Percentiles rank a stretch among this genome's conserved stretches.
Conservation (phyloP, 1,284 basidiomycete species). For the Phellopilus nigrolimitatus region DNA sequence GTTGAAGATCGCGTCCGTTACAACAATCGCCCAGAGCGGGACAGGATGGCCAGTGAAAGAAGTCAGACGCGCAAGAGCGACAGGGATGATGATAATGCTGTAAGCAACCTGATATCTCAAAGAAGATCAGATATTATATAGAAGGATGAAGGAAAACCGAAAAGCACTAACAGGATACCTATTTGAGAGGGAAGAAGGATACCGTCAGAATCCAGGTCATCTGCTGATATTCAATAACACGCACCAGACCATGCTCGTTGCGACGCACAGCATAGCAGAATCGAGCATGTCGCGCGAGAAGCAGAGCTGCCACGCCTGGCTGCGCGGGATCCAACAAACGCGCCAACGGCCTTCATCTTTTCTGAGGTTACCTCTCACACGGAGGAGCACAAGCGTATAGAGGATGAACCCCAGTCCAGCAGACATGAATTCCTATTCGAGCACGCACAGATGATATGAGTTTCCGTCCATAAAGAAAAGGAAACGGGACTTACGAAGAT, state of each 20-base stretch:
- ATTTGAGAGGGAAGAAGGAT: neutral
- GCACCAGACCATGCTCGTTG: conserved; percentile 20
- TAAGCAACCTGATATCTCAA: conserved; percentile 30
- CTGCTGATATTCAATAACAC: no score
- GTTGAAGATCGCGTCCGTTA: conserved; percentile 33
- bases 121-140: neutral
- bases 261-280: conserved; percentile 20
- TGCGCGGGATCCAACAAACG: conserved; percentile 25
- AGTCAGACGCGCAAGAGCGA: conserved; percentile 31
- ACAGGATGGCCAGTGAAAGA: conserved; percentile 30
- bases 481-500: conserved; percentile 38
- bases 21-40: conserved; percentile 30
- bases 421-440: conserved; percentile 31
- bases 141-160: neutral
- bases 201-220: neutral
- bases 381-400: conserved; percentile 30
- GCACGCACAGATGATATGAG: neutral
- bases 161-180: conserved; percentile 19
- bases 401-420: conserved; percentile 31
- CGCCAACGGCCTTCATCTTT: conserved; percentile 27
- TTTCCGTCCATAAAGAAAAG: neutral
- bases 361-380: conserved; percentile 33
- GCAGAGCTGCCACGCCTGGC: conserved; percentile 27
- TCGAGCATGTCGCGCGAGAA: conserved; percentile 29
- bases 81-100: conserved; percentile 31